Evolutionary conservation across 2,329 filamentous ascomycete genomes (phyloP).

Genomic region (Scleromitrula shiraiana): DNA sequence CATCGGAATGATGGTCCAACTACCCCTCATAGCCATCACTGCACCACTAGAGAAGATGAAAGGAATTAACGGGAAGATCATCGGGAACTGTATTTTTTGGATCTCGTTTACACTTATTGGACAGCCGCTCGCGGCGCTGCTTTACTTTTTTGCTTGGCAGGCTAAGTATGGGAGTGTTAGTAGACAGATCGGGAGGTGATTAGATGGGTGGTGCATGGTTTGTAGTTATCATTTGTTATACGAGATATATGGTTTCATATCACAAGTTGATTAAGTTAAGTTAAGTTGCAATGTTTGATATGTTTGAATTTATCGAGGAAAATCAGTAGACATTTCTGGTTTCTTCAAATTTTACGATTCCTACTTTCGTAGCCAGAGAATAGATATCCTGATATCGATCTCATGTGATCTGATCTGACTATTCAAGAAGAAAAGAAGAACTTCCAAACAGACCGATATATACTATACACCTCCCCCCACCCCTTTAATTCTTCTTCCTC

Average conservation of each 20-base stretch:
- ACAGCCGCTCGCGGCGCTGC: constrained; percentile 81
- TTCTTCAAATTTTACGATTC: too few species aligned
- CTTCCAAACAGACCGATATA: too few species aligned
- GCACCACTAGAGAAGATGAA: constrained; percentile 71
- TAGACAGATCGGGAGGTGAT: constrained; percentile 13
- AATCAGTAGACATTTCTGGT: too few species aligned
- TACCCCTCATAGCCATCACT: constrained; percentile 79
- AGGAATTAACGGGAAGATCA: constrained; percentile 64
- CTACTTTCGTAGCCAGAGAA: too few species aligned
- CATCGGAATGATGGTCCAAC: constrained; percentile 84
- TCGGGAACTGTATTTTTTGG: constrained; percentile 96
- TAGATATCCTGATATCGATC: too few species aligned
- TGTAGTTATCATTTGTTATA: background rate
- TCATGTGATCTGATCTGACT: too few species aligned
- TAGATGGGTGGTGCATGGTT: background rate
- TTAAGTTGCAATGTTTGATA: too few species aligned
- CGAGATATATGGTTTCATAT: background rate
- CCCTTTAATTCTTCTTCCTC: too few species aligned
- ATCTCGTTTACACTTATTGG: constrained; percentile 91
- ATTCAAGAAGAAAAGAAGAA: too few species aligned
- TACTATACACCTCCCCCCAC: too few species aligned
- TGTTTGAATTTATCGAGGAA: too few species aligned
- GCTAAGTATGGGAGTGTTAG: constrained; percentile 88
- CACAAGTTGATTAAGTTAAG: too few species aligned
- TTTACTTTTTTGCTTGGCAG: constrained; percentile 99